Base-by-base conservation (phyloP, 1,284 basidiomycete species). In the Tylopilus sp. region DNA sequence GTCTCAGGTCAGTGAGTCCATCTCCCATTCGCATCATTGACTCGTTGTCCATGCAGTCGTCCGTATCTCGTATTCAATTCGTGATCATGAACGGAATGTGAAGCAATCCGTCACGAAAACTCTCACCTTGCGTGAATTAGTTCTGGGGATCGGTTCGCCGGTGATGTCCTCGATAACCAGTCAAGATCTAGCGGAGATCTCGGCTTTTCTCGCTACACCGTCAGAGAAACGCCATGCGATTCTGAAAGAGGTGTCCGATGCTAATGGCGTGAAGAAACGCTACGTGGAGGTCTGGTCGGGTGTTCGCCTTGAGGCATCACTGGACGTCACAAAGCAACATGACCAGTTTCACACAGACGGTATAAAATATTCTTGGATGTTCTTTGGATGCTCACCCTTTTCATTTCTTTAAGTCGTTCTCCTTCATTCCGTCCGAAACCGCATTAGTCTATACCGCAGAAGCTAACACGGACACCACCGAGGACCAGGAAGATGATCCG, bases 331-430 rank as follows among this genome's bases (percentile, higher is more conserved):
- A 0, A 74, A 80, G 25, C 56, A 60, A 2, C 84, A 87, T 54
- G 79, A 76, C 0, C 70, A 73, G 2, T 86, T 86, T 57, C 81
- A 82, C 52, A 68, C 74, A 3, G 85, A 86, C 55, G 81, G 85
- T 84, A 47, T 23, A 35, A 36, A 5, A 15, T 28, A 19, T 63
- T 26, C 9, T 40, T 1, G 5, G 12, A 5, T 28, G 11, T 15
- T 23, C 3, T 10, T 36, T 4, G 15, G 10, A 11, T 29, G 12
- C 41, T 48, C 30, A 43, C 35, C 2, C 7, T 9, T 6, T 45
- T 19, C 19, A 29, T 52, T 71, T 66, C 44, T 56, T 81, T 16
- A 65, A 66, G 10, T 74, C 74, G 0, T 62, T 81, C 21, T 72
- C 75, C 0, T 85, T 84, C 58, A 73, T 74, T 8, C 72, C 74